phyloP scores from a whole-genome alignment of 1,284 basidiomycete genomes.

The Thelephora terrestris region DNA sequence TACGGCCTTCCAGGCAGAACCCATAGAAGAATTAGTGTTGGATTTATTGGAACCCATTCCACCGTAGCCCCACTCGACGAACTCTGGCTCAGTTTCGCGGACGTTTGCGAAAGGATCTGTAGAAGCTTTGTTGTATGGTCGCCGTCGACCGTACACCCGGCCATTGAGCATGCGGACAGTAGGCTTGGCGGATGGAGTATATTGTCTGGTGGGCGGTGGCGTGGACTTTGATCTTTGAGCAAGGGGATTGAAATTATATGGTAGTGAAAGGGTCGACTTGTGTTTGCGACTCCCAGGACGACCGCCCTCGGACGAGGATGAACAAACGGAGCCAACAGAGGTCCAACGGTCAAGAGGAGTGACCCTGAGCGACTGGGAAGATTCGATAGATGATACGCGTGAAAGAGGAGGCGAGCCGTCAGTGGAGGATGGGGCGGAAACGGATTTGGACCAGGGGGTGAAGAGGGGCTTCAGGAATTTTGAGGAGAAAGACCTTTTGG shows the following conservation, averaged over 20 bases:
- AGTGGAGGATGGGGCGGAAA: neutral
- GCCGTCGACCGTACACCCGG: conserved; percentile 57
- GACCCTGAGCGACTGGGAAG: neutral
- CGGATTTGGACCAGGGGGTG: neutral
- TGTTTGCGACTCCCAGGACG: neutral
- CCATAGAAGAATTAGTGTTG: neutral
- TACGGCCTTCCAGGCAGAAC: conserved; percentile 30
- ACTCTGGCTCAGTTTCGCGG: conserved; percentile 54
- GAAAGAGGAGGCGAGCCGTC: neutral
- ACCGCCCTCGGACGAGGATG: neutral
- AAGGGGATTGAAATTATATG: neutral
- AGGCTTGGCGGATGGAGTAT: conserved; percentile 15
- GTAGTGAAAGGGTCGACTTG: too few species aligned
- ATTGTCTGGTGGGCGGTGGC: conserved; percentile 11
- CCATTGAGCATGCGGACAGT: conserved; percentile 64
- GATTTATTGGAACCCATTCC: conserved; percentile 65
- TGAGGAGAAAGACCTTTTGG: neutral
- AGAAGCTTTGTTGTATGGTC: conserved; percentile 15
- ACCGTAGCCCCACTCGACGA: conserved; percentile 80
- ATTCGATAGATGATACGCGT: neutral
- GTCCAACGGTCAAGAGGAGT: conserved; percentile 14
- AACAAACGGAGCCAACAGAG: conserved; percentile 7
- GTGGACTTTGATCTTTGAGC: conserved; percentile 4
- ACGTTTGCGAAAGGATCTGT: conserved; percentile 26
- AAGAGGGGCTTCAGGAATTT: neutral